Conservation (phyloP, 345 rosid species). For the Brassica carinata region DNA sequence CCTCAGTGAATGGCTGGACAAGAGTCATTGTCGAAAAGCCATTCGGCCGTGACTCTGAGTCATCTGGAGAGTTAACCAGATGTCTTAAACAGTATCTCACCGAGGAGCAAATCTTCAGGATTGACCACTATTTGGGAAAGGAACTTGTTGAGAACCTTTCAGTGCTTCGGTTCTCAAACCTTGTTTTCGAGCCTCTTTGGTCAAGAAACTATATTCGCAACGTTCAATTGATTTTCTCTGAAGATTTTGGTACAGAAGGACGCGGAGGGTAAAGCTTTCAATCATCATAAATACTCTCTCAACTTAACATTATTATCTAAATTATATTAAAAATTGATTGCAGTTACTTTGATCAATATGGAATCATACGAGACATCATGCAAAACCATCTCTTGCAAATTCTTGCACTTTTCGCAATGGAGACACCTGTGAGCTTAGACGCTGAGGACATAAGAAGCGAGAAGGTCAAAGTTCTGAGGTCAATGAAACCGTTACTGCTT, state of each 20-base stretch:
- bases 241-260: conserved; percentile 97
- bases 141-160: conserved; percentile 95
- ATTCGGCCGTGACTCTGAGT: conserved; percentile 83
- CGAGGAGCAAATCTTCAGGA: conserved; percentile 78
- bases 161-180: conserved; percentile 94
- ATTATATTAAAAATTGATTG: not conserved
- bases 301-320: not conserved
- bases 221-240: conserved; percentile 88
- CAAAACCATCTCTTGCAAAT: conserved; percentile 96
- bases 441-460: conserved; percentile 94
- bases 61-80: conserved; percentile 79
- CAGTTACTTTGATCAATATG: conserved; percentile 87
- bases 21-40: conserved; percentile 94
- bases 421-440: conserved; percentile 94
- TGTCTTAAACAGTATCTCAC: conserved; percentile 70
- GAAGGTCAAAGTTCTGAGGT: conserved; percentile 92
- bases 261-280: conserved; percentile 68
- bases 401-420: conserved; percentile 92
- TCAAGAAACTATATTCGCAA: conserved; percentile 81
- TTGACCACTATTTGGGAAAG: conserved; percentile 55
- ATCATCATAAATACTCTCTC: not conserved
- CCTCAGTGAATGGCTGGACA: conserved; percentile 80
- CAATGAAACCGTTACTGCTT: conserved; percentile 76
- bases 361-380: conserved; percentile 92
- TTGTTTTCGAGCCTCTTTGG: conserved; percentile 91